These are phyloP conservation scores for Mycena galopus DNA, from an alignment of 768 basidiomycete genomes.

Conservation along the genomic window DNA sequence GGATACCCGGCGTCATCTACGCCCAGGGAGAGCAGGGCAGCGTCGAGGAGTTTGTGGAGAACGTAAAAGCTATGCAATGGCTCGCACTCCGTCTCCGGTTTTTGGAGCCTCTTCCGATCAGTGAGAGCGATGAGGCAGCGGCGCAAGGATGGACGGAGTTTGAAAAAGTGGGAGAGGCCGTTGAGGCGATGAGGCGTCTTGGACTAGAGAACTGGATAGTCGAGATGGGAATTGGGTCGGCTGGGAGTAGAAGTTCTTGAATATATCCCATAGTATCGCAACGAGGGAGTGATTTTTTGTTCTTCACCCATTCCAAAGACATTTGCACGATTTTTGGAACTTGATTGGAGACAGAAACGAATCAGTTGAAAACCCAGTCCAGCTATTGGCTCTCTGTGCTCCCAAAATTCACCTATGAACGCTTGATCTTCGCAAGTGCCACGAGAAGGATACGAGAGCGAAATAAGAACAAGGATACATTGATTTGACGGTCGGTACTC, in stretches of 20 bases:
- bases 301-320: too few species aligned
- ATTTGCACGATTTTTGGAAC: too few species aligned
- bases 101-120: constrained; percentile 56
- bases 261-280: too few species aligned
- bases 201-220: constrained; percentile 69
- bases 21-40: constrained; percentile 66
- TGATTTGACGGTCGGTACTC: not conserved
- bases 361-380: too few species aligned
- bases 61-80: constrained; percentile 85
- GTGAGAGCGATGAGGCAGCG: not conserved
- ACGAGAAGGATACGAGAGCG: too few species aligned
- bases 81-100: constrained; percentile 76
- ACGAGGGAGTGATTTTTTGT: too few species aligned
- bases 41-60: constrained; percentile 73
- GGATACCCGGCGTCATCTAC: constrained; percentile 83
- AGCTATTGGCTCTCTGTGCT: too few species aligned
- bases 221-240: constrained; percentile 79
- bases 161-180: constrained; percentile 76
- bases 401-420: too few species aligned
- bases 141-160: constrained; percentile 67
- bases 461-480: not conserved
- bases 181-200: constrained; percentile 73
- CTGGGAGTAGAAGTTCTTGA: constrained; percentile 43
- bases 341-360: too few species aligned
- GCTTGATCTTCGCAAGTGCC: too few species aligned